A percentile compares a stretch with the other conserved stretches of the same genome.
Evolutionary conservation across 208 protist genomes (phyloP).

Genomic region (Endotrypanum monterogeii): DNA sequence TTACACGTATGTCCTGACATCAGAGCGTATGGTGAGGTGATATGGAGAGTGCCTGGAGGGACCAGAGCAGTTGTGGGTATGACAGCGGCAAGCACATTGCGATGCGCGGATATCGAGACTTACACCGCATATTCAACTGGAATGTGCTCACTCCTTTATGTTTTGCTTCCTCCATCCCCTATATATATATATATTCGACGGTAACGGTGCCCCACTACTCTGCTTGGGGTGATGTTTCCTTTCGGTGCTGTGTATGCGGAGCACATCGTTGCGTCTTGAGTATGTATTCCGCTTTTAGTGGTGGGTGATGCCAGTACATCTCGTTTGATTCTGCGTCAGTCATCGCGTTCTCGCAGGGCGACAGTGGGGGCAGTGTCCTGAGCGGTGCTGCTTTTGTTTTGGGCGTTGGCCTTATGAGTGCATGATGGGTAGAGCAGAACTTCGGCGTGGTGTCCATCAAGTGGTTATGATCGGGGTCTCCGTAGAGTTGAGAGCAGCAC

Average conservation of each 20-base stretch:
- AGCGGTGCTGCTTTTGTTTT: too few species aligned
- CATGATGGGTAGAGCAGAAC: background rate
- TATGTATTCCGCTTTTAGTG: background rate
- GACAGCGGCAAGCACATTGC: too few species aligned
- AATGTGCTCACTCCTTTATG: too few species aligned
- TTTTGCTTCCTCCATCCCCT: too few species aligned
- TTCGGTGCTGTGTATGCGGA: background rate
- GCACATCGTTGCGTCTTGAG: background rate
- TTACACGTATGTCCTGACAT: too few species aligned
- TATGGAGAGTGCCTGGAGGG: too few species aligned
- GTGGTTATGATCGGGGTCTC: background rate
- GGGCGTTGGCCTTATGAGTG: background rate
- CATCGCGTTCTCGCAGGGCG: background rate
- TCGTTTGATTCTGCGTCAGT: background rate
- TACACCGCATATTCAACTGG: too few species aligned
- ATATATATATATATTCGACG: too few species aligned
- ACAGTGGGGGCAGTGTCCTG: background rate
- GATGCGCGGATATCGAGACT: too few species aligned
- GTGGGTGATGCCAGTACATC: slow-evolving; percentile 7
- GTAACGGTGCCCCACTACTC: too few species aligned
- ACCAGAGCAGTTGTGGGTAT: too few species aligned
- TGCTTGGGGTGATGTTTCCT: background rate
- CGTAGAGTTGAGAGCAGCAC: background rate
- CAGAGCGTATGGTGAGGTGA: too few species aligned
- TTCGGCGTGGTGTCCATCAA: background rate